Evolutionary conservation across 2,329 filamentous ascomycete genomes (phyloP), one percentile per base, ranked within the genome.

Genomic region (Cladophialophora immunda): DNA sequence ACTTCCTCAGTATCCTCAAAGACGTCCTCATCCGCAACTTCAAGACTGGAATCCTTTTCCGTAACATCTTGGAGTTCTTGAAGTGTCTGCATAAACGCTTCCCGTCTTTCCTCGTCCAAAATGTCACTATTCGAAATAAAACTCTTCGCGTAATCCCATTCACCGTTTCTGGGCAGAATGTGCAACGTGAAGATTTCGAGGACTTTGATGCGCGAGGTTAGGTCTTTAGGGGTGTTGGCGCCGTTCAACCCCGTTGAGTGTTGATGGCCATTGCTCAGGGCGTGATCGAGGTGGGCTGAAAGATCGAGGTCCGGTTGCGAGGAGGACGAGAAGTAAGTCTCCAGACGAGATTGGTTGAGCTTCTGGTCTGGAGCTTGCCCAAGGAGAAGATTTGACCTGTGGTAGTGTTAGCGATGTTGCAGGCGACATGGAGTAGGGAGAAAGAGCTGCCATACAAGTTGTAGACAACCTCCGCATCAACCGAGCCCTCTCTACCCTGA

Each of bases 131-230:
- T 88, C 74, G 85, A 88, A 75, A 98, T 96, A 78, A 98, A 98
- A 73, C 97, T 92, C 67, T 89, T 87, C 3, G 95, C 93, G 74
- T 97, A 97, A 66, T 97, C 92, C 95, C 95, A 99, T 80, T 98
- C 93, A 64, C 92, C 89, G 73, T 97, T 98, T 61, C 93, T 87
- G 4, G 94, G 89, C n/a, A 99, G 87, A 7, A 98, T 92, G 76
- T 99, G 95, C 4, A 99, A 85, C 0, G 93, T 96, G 78, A 97
- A 99, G 8, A 99, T 85, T 80, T 99, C 95, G 58, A 99, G 87
- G 50, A 99, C 92, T 81, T 96, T 97, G 70, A 97, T 89, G 54
- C 93, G 87, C 4, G 92, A 89, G 72, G 92, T 90, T 38, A 97
- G 86, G 76, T 97, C 93, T 69, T 92, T 89, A 0, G 93, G 93